Evolutionary conservation across 345 rosid genomes (phyloP), one percentile per base, ranked within the genome.

Genomic region (Sisymbrium altissimum): DNA sequence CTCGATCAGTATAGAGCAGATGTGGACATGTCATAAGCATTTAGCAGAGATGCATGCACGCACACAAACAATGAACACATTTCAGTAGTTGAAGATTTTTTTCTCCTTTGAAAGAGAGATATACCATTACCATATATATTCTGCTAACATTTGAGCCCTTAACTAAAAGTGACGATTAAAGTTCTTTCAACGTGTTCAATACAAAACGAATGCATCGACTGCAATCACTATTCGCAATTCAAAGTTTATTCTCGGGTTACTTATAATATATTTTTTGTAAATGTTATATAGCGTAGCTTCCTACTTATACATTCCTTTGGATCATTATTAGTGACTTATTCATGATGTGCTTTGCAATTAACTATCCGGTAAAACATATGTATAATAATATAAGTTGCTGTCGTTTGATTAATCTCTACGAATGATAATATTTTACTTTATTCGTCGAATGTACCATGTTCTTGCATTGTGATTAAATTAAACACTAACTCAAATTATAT

Each of bases 1-100:
- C 29, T 76, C 43, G 58, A 76, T 13, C 64, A 53, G 79, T 45
- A 54, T 19, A 32, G 11, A 40, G 70, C 50, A 63, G 76, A 70
- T 70, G 80, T 64, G 30, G 76, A 70, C 67, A 17, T 53, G 30
- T 70, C 67, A 39, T 45, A 32, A n/a, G 32, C 29, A 33, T 43
- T 61, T 38, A 21, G 17, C 56, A 75, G 46, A 61, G 64, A 60
- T 23, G 44, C 74, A 61, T 75, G 74, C 64, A 68, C 52, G 55
- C 48, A 70, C 25, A 48, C 35, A n/a, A 19, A 21, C 39, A 54
- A 36, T 18, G 18, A 17, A 13, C 25, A 32, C 5, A 50, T 52
- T 63, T 50, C 64, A 13, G 17, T 64, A 32, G 15, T 23, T 36
- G 15, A 35, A 71, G 36, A 11, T 2, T 55, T 21, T 9, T 32